phyloP scores from a whole-genome alignment of 805 yeast genomes.

The Saccharomycopsis sp. region DNA sequence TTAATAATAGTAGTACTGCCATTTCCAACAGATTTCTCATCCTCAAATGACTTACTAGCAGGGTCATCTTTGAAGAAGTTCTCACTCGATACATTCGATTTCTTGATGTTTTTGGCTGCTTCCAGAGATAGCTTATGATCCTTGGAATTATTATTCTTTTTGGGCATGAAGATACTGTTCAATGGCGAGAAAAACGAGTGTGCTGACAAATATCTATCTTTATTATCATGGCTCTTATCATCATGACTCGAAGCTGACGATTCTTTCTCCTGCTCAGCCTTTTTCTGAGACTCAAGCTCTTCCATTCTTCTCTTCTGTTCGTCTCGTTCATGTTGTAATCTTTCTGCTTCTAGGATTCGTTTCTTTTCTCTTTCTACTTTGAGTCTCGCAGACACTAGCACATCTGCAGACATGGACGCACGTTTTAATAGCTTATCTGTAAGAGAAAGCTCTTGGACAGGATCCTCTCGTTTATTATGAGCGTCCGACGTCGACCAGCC shows the following conservation, averaged over 20 bases:
- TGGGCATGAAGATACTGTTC: conserved; percentile 8
- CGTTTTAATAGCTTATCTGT: conserved; percentile 12
- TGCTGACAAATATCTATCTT: neutral
- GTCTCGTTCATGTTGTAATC: neutral
- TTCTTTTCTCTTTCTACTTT: conserved; percentile 5
- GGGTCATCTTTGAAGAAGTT: conserved; percentile 9
- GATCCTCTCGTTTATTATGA: neutral
- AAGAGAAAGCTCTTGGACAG: neutral
- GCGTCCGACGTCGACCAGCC: conserved; percentile 18
- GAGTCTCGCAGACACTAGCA: conserved; percentile 6
- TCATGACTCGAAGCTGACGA: neutral
- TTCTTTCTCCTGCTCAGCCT: neutral
- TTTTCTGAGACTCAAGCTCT: neutral
- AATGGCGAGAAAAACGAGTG: conserved; percentile 15
- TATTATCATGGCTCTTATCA: neutral
- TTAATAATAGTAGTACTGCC: neutral
- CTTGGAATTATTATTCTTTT: neutral
- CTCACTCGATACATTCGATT: conserved; percentile 11
- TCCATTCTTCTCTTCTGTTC: neutral
- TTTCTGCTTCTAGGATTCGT: conserved; percentile 3
- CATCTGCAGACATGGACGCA: conserved; percentile 14
- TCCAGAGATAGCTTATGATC: conserved; percentile 5
- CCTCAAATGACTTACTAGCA: neutral
- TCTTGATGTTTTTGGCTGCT: conserved; percentile 10
- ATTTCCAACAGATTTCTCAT: neutral